Percentiles rank a stretch among this genome's conserved stretches.
Evolutionary conservation across 2,329 filamentous ascomycete species (phyloP).

Genomic region (Pyrenochaeta sp.): DNA sequence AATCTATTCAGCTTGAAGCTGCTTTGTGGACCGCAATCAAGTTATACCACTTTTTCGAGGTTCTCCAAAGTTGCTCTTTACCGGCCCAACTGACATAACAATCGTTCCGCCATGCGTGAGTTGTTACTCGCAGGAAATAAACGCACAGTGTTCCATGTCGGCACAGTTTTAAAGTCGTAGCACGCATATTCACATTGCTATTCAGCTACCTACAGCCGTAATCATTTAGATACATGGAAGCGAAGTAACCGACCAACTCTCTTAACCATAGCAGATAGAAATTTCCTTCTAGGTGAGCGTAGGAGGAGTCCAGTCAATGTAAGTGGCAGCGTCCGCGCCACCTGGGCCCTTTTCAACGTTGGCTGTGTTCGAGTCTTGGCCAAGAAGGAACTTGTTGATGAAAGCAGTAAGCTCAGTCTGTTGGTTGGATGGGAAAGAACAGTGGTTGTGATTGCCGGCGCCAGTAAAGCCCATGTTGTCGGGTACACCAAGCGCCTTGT

Average conservation of each 20-base stretch:
- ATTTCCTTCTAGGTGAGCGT: conserved; percentile 37
- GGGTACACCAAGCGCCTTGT: conserved; percentile 62
- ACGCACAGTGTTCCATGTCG: neutral
- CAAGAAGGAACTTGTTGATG: conserved; percentile 62
- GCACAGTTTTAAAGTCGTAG: neutral
- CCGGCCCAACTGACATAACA: no score
- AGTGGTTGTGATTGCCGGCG: conserved; percentile 64
- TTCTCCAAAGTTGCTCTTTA: no score
- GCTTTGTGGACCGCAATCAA: no score
- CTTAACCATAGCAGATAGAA: neutral
- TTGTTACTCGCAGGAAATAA: no score
- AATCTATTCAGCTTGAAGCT: no score
- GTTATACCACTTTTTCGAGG: no score
- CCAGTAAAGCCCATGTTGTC: conserved; percentile 68
- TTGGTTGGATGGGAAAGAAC: conserved; percentile 64
- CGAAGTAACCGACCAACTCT: neutral
- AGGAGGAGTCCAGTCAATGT: conserved; percentile 49
- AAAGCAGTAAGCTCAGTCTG: conserved; percentile 62
- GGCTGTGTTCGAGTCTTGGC: conserved; percentile 37
- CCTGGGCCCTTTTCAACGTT: conserved; percentile 44
- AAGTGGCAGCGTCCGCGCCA: conserved; percentile 41
- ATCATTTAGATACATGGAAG: conserved; percentile 23
- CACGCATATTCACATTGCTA: neutral
- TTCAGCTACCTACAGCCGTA: neutral
- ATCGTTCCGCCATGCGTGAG: no score